Conservation (phyloP, 768 basidiomycete species). For the Pulveroboletus sp. region DNA sequence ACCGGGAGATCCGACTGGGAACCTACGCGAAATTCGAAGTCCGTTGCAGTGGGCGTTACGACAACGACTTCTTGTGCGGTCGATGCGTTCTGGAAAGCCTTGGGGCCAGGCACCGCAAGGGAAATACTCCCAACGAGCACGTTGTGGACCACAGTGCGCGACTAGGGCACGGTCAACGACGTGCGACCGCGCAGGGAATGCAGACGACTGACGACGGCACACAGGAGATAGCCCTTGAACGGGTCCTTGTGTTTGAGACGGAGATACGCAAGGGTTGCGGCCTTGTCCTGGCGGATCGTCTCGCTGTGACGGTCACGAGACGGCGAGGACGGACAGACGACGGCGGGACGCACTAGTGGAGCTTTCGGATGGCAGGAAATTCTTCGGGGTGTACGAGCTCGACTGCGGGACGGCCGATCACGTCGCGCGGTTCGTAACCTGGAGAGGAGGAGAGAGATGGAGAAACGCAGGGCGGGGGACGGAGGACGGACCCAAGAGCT, state of each 20-base stretch:
- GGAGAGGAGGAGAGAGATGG: constrained; percentile 1
- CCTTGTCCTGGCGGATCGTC: constrained; percentile 74
- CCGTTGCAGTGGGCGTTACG: constrained; percentile 53
- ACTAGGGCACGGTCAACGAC: constrained; percentile 29
- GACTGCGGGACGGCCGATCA: constrained; percentile 63
- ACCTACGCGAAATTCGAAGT: constrained; percentile 51
- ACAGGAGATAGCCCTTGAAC: constrained; percentile 69
- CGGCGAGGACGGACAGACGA: background rate
- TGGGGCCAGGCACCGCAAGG: constrained; percentile 67
- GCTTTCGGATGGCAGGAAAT: constrained; percentile 54
- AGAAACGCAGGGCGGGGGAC: background rate
- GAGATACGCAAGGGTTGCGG: constrained; percentile 72
- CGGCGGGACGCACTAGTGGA: constrained; percentile 54
- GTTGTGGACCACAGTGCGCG: constrained; percentile 67
- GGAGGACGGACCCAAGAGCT: constrained; percentile 49
- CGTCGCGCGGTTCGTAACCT: constrained; percentile 74
- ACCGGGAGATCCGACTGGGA: constrained; percentile 6
- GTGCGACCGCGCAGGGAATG: background rate
- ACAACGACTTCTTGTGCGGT: constrained; percentile 80
- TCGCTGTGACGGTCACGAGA: constrained; percentile 40
- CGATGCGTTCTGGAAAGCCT: constrained; percentile 74
- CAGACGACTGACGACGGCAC: constrained; percentile 57
- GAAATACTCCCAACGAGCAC: constrained; percentile 76
- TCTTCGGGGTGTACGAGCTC: constrained; percentile 83
- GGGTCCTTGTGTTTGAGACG: constrained; percentile 79